Base-by-base conservation (phyloP, 2,329 filamentous ascomycete species). In the Thermothelomyces thermophilus region DNA sequence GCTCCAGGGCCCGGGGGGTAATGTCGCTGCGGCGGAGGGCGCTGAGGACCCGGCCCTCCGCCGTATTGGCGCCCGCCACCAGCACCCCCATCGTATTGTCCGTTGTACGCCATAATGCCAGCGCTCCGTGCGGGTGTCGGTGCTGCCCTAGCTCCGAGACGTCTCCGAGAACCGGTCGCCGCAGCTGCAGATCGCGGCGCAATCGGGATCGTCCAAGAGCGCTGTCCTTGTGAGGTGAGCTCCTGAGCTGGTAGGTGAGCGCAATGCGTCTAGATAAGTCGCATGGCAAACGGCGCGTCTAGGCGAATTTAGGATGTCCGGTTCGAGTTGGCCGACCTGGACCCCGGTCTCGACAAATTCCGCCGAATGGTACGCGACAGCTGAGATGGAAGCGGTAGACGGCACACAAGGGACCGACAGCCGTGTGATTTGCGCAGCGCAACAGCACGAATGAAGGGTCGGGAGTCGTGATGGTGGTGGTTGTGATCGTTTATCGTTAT, bases 21-120 rank as follows among this genome's bases (percentile, higher is more conserved):
- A 26, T 65, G 69, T 48, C 58, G 65, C 60, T 69, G 70, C 10
- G 65, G 69, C 7, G 66, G 62, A 41, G 68, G 65, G 47, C 71
- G 65, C 48, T 70, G 71, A 39, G 68, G 68, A 45, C 69, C 71
- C 28, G 68, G 70, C 33, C 73, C 56, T 30, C 56, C 73, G 53
- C 67, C 69, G 59, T 77, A 76, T n/a, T 71, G 70, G 50, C 72
- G 71, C 59, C 75, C 70, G 46, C 68, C 62, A 34, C 68, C 62
- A 34, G 59, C 41, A 20, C 67, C 62, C 17, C 51, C 67, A 50
- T 68, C 67, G 52, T 74, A 76, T 53, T 67, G 71, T 53, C 68
- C 70, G 54, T 76, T 71, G 60, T 77, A 78, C 40, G 75, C 73
- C 76, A 80, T 80, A 24, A 14, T 55, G 56, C 43, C 34, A 26